phyloP scores from a whole-genome alignment of 2,329 filamentous ascomycete genomes.

The Emergomyces orientalis region DNA sequence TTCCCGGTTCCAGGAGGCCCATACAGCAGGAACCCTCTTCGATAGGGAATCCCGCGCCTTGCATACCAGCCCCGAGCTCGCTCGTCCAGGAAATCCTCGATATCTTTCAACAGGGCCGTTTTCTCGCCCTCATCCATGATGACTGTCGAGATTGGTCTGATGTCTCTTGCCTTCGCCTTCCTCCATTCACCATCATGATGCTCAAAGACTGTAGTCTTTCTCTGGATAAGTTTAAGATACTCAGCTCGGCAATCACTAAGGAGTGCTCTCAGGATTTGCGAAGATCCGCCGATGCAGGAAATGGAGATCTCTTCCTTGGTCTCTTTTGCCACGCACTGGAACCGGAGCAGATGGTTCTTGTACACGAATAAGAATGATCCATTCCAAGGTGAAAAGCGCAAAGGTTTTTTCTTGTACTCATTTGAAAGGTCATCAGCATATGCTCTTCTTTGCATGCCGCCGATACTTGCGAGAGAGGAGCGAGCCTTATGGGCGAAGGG shows the following conservation, averaged over 20 bases:
- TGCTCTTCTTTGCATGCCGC: constrained; percentile 12
- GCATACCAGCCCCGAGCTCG: constrained; percentile 56
- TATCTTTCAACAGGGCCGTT: constrained; percentile 26
- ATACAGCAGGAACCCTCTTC: too few species aligned
- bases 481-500: constrained; percentile 15
- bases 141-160: constrained; percentile 12
- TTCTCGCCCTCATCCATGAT: constrained; percentile 16
- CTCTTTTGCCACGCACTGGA: constrained; percentile 11
- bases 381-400: constrained; percentile 18
- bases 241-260: constrained; percentile 22
- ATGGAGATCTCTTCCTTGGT: too few species aligned
- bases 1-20: too few species aligned
- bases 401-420: constrained; percentile 9
- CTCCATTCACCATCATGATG: too few species aligned
- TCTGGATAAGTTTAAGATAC: constrained; percentile 24
- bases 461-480: constrained; percentile 12
- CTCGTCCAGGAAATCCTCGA: constrained; percentile 28
- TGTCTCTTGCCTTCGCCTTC: too few species aligned
- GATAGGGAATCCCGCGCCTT: constrained; percentile 34
- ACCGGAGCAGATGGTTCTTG: constrained; percentile 21
- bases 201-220: constrained; percentile 25
- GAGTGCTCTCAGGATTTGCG: constrained; percentile 41
- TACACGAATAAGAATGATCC: constrained; percentile 19
- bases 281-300: too few species aligned
- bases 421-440: background rate